Percentiles rank a stretch among this genome's conserved stretches.
phyloP scores from a whole-genome alignment of 2,329 filamentous ascomycete genomes.

The Cladosporium sp. region DNA sequence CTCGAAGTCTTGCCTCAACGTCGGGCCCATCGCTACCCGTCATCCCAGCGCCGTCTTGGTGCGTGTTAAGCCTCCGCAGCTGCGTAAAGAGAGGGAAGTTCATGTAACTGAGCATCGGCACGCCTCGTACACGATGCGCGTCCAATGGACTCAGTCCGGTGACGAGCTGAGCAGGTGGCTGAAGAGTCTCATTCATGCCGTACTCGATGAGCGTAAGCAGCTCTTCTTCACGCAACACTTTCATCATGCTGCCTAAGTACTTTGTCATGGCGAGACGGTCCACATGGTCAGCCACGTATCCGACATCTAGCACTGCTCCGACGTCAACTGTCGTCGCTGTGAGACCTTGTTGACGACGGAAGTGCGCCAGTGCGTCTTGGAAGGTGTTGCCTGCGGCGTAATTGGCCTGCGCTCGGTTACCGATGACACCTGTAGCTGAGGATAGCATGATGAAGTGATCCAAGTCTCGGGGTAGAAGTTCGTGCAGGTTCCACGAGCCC shows the following conservation, averaged over 20 bases:
- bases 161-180: neutral
- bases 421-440: slow-evolving; percentile 22
- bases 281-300: neutral
- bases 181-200: neutral
- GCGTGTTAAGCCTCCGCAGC: neutral
- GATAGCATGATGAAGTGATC: slow-evolving; percentile 32
- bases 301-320: slow-evolving; percentile 15
- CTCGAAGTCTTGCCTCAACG: neutral
- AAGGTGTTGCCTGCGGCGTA: slow-evolving; percentile 24
- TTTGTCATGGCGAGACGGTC: neutral
- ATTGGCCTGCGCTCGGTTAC: slow-evolving; percentile 22
- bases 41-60: neutral
- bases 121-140: neutral
- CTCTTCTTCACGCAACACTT: neutral
- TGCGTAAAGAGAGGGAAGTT: neutral
- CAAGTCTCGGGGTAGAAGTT: slow-evolving; percentile 17
- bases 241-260: neutral
- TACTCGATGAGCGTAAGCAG: neutral
- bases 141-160: neutral
- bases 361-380: slow-evolving; percentile 24
- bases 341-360: slow-evolving; percentile 24
- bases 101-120: neutral
- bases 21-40: neutral
- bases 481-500: slow-evolving; percentile 26
- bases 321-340: slow-evolving; percentile 27